Conservation (phyloP, 148 eudicot species). For the Polygonum aviculare region DNA sequence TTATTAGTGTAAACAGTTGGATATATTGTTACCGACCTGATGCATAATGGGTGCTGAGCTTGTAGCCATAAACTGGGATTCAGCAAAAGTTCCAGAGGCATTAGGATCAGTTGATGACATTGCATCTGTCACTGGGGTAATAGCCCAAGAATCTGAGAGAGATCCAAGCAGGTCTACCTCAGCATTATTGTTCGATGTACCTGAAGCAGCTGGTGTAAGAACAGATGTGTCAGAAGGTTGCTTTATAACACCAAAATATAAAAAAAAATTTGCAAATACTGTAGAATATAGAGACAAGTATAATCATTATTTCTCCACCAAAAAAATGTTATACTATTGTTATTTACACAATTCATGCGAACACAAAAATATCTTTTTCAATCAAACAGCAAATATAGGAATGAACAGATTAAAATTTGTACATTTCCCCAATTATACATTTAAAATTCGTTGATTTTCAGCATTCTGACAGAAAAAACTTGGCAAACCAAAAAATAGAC, state of each 20-base stretch:
- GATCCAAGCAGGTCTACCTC: constrained; percentile 81
- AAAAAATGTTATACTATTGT: not conserved
- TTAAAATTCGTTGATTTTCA: not conserved
- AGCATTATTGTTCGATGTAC: constrained; percentile 37
- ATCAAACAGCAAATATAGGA: not conserved
- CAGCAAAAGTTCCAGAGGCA: constrained; percentile 22
- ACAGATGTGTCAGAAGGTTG: not conserved
- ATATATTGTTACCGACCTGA: constrained; percentile 42
- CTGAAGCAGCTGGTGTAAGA: constrained; percentile 36
- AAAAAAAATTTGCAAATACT: not conserved
- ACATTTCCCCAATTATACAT: not conserved
- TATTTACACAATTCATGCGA: not conserved
- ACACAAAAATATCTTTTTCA: not conserved
- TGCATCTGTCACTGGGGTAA: constrained; percentile 41
- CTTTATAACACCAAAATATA: not conserved
- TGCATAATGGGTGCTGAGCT: constrained; percentile 24
- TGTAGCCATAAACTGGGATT: constrained; percentile 32
- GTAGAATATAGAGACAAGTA: not conserved
- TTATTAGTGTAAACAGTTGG: not conserved
- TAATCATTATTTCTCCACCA: not conserved
- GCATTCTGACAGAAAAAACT: not conserved
- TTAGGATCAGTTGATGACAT: constrained; percentile 30
- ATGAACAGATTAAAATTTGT: not conserved
- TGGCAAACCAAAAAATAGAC: not conserved
- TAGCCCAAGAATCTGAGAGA: constrained; percentile 67